These are phyloP conservation scores for Ophiorrhiza pumila DNA, from an alignment of 257 asterid genomes.

Conservation along the genomic window DNA sequence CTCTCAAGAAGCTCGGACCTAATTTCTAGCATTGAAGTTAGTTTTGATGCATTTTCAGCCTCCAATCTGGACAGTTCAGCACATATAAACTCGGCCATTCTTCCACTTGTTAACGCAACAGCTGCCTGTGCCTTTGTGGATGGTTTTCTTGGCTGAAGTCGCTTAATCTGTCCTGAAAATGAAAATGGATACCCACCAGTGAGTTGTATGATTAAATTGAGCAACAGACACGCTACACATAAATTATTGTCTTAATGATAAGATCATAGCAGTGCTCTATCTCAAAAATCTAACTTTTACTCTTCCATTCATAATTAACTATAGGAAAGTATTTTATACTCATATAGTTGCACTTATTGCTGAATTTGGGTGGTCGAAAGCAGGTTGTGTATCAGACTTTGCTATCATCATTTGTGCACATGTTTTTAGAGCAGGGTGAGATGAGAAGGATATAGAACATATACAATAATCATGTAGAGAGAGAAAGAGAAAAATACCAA, in stretches of 20 bases:
- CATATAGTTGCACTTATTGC: background rate
- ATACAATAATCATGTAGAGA: background rate
- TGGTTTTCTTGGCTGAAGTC: slow-evolving; percentile 83
- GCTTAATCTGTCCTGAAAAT: slow-evolving; percentile 74
- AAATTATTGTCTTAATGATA: background rate
- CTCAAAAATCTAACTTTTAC: background rate
- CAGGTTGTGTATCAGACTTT: background rate
- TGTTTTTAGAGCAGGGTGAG: background rate
- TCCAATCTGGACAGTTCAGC: slow-evolving; percentile 59
- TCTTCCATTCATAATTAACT: background rate
- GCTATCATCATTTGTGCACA: background rate
- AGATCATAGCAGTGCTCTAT: background rate
- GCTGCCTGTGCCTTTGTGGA: slow-evolving; percentile 92
- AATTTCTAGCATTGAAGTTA: slow-evolving; percentile 53
- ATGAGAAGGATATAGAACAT: background rate
- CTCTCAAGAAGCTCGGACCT: slow-evolving; percentile 62
- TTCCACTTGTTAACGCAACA: slow-evolving; percentile 74
- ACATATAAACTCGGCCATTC: slow-evolving; percentile 45
- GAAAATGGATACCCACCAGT: background rate
- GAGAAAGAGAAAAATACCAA: slow-evolving; percentile 49
- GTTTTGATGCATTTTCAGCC: slow-evolving; percentile 47
- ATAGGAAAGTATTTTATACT: background rate
- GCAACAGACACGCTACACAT: background rate
- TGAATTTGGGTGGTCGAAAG: background rate
- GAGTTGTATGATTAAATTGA: background rate